Evolutionary conservation across 2,329 filamentous ascomycete genomes (phyloP), one percentile per base, ranked within the genome.

Genomic region (Ascochyta fabae): DNA sequence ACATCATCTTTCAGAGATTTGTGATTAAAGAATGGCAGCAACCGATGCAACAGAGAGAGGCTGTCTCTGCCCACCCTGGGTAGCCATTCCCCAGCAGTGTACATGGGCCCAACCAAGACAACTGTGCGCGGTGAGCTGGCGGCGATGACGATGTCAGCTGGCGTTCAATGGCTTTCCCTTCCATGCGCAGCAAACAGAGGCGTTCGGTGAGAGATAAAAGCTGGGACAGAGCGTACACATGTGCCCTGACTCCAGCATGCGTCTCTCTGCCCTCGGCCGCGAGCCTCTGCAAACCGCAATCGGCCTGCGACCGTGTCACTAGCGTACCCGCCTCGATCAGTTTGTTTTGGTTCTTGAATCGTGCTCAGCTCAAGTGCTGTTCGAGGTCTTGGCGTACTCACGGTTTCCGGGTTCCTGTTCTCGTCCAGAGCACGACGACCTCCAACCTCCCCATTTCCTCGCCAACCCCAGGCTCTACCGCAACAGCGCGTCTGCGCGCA

Each of bases 391-490:
- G 66, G 70, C 64, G 52, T 33, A 12, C 40, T 48, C 45, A 33
- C 24, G 47, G 47, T 41, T 23, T 41, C 33, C 35, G 33, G 47
- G 31, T 42, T 47, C 42, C 48, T 44, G 42, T 50, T 41, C 29
- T 62, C 56, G 35, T 51, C 48, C 53, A 45, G 53, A 53, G 53
- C 51, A 54, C 26, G 50, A 57, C 64, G 49, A 65, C 64, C 58
- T 62, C 71, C 70, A 71, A 67, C 71, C 71, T 69, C 70, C 65
- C 64, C 67, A 63, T 63, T 68, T 62, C 58, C 43, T 56, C 57
- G 44, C 59, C 48, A 47, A 48, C 53, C 42, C 19, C 47, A 50
- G 36, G 36, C 41, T 46, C 41, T 58, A 48, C 59, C 56, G 55
- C 65, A 58, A 60, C 65, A 50, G 57, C 67, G 66, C 70, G 65